phyloP scores from a whole-genome alignment of 202 grass and related monocot genomes.

The Bolboschoenoplectus hybrid region DNA sequence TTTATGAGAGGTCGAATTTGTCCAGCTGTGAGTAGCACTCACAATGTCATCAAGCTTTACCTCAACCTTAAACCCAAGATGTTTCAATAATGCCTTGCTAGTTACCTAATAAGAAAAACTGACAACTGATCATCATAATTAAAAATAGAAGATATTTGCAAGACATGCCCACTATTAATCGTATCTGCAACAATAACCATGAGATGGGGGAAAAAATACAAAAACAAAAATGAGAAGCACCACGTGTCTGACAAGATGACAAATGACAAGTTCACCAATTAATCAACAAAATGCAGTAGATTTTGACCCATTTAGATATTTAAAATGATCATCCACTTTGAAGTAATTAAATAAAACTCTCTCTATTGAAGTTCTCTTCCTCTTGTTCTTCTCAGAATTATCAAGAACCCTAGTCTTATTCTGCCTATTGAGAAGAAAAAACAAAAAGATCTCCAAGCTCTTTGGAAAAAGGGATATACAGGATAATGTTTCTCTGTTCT shows the following conservation, averaged over 20 bases:
- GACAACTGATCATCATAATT: not conserved
- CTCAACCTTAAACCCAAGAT: slow-evolving; percentile 43
- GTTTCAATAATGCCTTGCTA: slow-evolving; percentile 29
- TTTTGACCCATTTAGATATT: not conserved
- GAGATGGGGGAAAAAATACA: not conserved
- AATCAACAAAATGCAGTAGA: slow-evolving; percentile 13
- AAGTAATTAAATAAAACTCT: not conserved
- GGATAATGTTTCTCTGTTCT: not conserved
- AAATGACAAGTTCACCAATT: slow-evolving; percentile 2
- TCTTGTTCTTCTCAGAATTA: not conserved
- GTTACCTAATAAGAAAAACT: slow-evolving; percentile 36
- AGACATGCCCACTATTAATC: not conserved
- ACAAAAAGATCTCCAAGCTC: not conserved
- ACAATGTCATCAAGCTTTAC: slow-evolving; percentile 37
- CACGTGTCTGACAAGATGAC: not conserved
- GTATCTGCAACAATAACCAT: not conserved
- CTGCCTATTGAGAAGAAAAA: slow-evolving; percentile 4
- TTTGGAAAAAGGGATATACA: not conserved
- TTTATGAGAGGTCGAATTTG: slow-evolving; percentile 7
- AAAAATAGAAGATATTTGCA: not conserved
- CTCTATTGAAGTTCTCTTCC: not conserved
- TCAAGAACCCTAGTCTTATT: not conserved
- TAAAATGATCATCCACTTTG: slow-evolving; percentile 4
- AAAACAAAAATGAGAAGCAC: not conserved
- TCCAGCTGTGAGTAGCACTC: slow-evolving; percentile 36